A percentile compares a stretch with the other conserved stretches of the same genome.
phyloP scores from a whole-genome alignment of 768 basidiomycete genomes.

The Crepidotus variabilis region DNA sequence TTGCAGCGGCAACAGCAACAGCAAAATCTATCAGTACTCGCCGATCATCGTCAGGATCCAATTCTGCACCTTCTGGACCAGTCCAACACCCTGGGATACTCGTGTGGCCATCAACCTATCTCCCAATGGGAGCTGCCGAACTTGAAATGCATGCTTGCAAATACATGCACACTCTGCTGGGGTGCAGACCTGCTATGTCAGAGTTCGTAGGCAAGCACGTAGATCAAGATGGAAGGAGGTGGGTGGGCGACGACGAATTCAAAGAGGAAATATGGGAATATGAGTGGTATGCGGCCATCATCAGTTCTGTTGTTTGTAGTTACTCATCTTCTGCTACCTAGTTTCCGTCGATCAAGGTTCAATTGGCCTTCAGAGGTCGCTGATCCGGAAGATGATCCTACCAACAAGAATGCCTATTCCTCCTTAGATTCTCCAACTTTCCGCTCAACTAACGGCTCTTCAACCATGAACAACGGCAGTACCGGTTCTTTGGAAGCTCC shows the following conservation, averaged over 20 bases:
- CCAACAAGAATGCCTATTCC: neutral
- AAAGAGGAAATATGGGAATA: slow-evolving; percentile 50
- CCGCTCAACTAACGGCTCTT: neutral
- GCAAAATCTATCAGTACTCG: slow-evolving; percentile 20
- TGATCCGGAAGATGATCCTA: slow-evolving; percentile 18
- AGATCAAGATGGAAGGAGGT: slow-evolving; percentile 32
- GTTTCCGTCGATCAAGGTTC: slow-evolving; percentile 65
- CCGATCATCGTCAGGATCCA: slow-evolving; percentile 2
- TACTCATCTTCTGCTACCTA: slow-evolving; percentile 23
- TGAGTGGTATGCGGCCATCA: slow-evolving; percentile 42
- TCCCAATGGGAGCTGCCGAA: slow-evolving; percentile 53
- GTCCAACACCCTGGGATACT: slow-evolving; percentile 63
- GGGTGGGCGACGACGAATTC: slow-evolving; percentile 33
- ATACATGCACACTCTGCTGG: slow-evolving; percentile 60
- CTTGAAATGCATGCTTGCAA: slow-evolving; percentile 77
- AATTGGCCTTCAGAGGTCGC: slow-evolving; percentile 55
- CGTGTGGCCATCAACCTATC: slow-evolving; percentile 54
- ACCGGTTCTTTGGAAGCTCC: neutral
- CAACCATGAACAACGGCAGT: neutral
- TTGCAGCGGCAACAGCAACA: slow-evolving; percentile 28
- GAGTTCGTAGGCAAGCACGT: slow-evolving; percentile 40
- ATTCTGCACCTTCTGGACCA: slow-evolving; percentile 12
- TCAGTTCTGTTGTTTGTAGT: slow-evolving; percentile 7
- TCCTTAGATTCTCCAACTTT: neutral
- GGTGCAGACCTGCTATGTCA: slow-evolving; percentile 53